These are phyloP conservation scores for Voacanga thouarsii DNA, from an alignment of 257 asterid species.

Conservation along the genomic window DNA sequence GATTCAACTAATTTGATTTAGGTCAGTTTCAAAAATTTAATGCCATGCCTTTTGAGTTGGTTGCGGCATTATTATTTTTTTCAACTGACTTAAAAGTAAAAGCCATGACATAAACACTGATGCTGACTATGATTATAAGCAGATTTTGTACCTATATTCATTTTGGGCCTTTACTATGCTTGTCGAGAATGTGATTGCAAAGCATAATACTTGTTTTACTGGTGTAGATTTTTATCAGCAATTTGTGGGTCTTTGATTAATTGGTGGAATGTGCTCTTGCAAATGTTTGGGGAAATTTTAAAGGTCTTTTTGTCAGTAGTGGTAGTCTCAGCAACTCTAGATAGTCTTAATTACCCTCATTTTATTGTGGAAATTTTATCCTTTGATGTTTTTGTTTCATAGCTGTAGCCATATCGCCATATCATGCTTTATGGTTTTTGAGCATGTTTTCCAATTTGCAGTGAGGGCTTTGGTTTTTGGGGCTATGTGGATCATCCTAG, in stretches of 20 bases:
- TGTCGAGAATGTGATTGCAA: background rate
- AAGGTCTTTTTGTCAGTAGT: background rate
- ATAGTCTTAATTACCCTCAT: background rate
- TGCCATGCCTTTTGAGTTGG: background rate
- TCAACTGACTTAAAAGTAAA: too few relatives aligned
- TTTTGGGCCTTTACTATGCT: background rate
- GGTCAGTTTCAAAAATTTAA: background rate
- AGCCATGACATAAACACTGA: background rate
- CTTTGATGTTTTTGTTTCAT: background rate
- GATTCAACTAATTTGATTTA: background rate
- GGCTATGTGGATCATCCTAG: constrained; percentile 68
- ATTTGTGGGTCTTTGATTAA: background rate
- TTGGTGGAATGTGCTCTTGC: background rate
- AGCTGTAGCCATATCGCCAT: background rate
- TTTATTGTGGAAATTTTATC: background rate
- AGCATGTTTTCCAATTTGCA: constrained; percentile 27
- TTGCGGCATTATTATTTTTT: background rate
- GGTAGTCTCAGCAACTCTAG: background rate
- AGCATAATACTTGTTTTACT: background rate
- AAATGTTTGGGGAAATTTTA: background rate
- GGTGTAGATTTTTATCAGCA: background rate
- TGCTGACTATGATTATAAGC: background rate
- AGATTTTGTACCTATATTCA: background rate
- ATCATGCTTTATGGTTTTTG: background rate
- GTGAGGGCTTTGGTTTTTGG: constrained; percentile 89